phyloP scores from a whole-genome alignment of 2,329 filamentous ascomycete genomes.

The Annulohypoxylon truncatum region DNA sequence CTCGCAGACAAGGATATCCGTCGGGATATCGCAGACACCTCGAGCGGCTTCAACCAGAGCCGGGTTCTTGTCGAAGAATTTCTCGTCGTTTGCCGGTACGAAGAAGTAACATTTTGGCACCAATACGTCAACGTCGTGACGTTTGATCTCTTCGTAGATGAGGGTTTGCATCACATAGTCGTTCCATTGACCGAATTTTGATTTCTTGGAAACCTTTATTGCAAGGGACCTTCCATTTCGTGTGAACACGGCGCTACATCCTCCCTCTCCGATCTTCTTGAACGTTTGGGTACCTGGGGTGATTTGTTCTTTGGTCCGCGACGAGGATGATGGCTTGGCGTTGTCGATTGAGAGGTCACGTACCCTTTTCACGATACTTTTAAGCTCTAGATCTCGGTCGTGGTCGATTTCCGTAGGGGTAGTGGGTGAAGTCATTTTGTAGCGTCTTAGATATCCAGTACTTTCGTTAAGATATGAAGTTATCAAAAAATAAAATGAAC shows the following conservation, averaged over 20 bases:
- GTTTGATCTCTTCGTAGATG: background rate
- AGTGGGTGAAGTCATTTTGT: background rate
- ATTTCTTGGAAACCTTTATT: constrained; percentile 11
- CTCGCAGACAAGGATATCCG: constrained; percentile 4
- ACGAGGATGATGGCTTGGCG: background rate
- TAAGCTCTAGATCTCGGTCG: background rate
- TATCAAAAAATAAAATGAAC: background rate
- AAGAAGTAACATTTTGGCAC: constrained; percentile 4
- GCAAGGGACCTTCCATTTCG: background rate
- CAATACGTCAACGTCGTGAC: background rate
- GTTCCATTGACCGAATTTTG: background rate
- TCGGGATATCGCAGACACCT: background rate
- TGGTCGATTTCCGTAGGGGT: background rate
- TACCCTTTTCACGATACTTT: background rate
- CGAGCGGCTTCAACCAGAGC: background rate
- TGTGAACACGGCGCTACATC: constrained; percentile 3
- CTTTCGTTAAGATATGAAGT: background rate
- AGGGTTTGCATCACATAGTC: constrained; percentile 12
- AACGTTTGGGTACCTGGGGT: background rate
- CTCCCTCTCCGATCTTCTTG: constrained; percentile 13
- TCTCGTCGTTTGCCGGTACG: background rate
- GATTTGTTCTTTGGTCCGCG: background rate
- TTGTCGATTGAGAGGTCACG: background rate
- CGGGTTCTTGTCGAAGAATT: background rate
- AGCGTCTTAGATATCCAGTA: background rate